Evolutionary conservation across 768 basidiomycete genomes (phyloP).

Genomic region (Sistotremastrum niveocremeum): DNA sequence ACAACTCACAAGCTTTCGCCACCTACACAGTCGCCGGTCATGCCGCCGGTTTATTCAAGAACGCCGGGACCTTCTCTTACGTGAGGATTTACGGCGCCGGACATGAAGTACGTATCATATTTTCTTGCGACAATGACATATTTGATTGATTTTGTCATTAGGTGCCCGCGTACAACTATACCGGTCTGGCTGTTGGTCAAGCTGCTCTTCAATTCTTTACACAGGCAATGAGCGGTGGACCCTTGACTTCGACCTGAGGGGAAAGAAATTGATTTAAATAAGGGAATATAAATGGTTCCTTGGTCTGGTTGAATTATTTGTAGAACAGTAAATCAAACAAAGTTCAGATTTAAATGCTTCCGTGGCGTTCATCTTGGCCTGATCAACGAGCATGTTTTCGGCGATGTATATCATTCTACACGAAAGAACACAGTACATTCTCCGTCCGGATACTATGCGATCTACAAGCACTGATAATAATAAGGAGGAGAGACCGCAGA

Average conservation of each 20-base stretch:
- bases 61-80: constrained; percentile 44
- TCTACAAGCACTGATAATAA: no score
- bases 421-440: no score
- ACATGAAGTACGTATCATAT: constrained; percentile 24
- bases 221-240: constrained; percentile 24
- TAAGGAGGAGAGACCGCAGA: no score
- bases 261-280: neutral
- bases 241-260: constrained; percentile 3
- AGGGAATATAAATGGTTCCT: neutral
- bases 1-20: constrained; percentile 28
- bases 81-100: constrained; percentile 36
- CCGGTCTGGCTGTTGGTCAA: constrained; percentile 24
- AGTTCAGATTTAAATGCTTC: no score
- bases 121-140: neutral
- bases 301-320: no score
- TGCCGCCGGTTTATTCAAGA: constrained; percentile 39
- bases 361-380: no score
- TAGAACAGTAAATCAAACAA: no score
- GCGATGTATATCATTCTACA: no score
- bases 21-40: constrained; percentile 38
- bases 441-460: no score
- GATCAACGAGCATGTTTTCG: no score
- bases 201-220: constrained; percentile 31
- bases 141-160: neutral
- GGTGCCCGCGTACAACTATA: constrained; percentile 27